phyloP scores from a whole-genome alignment of 164 flowering plant genomes.

The Liriodendron chinense region DNA sequence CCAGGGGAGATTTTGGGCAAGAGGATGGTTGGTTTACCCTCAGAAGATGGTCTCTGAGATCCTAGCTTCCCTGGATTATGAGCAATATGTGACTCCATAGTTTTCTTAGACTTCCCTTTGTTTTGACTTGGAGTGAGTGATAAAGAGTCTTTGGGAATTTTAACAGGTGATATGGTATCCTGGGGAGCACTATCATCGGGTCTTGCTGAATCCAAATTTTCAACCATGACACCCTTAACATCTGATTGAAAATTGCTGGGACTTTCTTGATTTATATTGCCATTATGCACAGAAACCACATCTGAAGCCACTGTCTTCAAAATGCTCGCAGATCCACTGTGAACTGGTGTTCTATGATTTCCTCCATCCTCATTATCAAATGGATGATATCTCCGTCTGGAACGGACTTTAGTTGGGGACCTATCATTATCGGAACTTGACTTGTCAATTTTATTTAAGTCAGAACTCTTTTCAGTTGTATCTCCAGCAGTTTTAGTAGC shows the following conservation, averaged over 20 bases:
- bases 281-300: slow-evolving; percentile 25
- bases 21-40: slow-evolving; percentile 21
- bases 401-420: slow-evolving; percentile 25
- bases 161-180: slow-evolving; percentile 22
- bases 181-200: slow-evolving; percentile 13
- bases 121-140: slow-evolving; percentile 24
- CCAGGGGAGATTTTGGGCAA: slow-evolving; percentile 45
- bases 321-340: slow-evolving; percentile 41
- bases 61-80: slow-evolving; percentile 35
- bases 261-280: slow-evolving; percentile 17
- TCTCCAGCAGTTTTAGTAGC: slow-evolving; percentile 28
- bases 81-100: slow-evolving; percentile 15
- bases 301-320: slow-evolving; percentile 18
- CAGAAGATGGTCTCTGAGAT: slow-evolving; percentile 27
- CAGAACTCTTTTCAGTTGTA: slow-evolving; percentile 18
- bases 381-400: slow-evolving; percentile 57
- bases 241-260: slow-evolving; percentile 15
- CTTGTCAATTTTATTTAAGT: slow-evolving; percentile 26
- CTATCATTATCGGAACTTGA: slow-evolving; percentile 21
- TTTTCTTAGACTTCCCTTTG: slow-evolving; percentile 36
- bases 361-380: slow-evolving; percentile 61
- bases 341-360: slow-evolving; percentile 65
- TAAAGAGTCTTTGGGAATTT: slow-evolving; percentile 9
- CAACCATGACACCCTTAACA: slow-evolving; percentile 20
- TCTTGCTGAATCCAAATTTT: slow-evolving; percentile 13